Percentiles rank a stretch among this genome's conserved stretches.
phyloP scores from a whole-genome alignment of 1,139 yeast genomes.

The Sugiyamaella novakii region DNA sequence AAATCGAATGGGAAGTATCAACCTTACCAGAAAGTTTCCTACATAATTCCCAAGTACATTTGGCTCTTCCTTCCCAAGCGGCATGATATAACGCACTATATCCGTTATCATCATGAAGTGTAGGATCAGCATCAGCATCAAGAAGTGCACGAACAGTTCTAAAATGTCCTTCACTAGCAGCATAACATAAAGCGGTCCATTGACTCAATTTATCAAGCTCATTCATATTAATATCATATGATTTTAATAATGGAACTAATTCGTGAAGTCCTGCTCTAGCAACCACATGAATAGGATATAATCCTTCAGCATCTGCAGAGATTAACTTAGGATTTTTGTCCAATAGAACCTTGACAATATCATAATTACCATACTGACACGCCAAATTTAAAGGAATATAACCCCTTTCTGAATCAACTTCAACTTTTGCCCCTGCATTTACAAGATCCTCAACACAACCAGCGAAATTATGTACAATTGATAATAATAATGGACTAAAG shows the following conservation, averaged over 20 bases:
- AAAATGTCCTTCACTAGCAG: constrained; percentile 83
- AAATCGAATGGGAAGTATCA: constrained; percentile 29
- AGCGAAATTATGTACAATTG: constrained; percentile 70
- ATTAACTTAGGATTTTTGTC: constrained; percentile 43
- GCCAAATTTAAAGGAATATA: constrained; percentile 89
- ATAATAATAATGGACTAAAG: constrained; percentile 69
- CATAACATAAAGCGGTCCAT: constrained; percentile 93
- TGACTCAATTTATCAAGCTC: constrained; percentile 80
- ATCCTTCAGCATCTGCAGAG: constrained; percentile 58
- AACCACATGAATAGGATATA: constrained; percentile 83
- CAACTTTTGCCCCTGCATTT: constrained; percentile 44
- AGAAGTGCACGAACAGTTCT: constrained; percentile 71
- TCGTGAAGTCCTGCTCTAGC: constrained; percentile 80
- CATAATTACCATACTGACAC: constrained; percentile 78
- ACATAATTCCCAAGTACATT: constrained; percentile 68
- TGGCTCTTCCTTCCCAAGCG: constrained; percentile 89
- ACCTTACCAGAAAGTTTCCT: constrained; percentile 27
- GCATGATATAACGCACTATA: constrained; percentile 85
- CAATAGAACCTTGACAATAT: constrained; percentile 65
- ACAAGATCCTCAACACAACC: constrained; percentile 55
- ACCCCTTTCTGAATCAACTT: constrained; percentile 45
- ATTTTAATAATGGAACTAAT: constrained; percentile 65
- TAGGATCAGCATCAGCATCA: constrained; percentile 69
- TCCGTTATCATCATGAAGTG: constrained; percentile 80
- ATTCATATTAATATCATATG: constrained; percentile 78